A percentile compares a stretch with the other conserved stretches of the same genome.
These are phyloP conservation scores for Globisporangium cylindrosporum DNA, from an alignment of 352 stramenopile genomes.

Conservation along the genomic window DNA sequence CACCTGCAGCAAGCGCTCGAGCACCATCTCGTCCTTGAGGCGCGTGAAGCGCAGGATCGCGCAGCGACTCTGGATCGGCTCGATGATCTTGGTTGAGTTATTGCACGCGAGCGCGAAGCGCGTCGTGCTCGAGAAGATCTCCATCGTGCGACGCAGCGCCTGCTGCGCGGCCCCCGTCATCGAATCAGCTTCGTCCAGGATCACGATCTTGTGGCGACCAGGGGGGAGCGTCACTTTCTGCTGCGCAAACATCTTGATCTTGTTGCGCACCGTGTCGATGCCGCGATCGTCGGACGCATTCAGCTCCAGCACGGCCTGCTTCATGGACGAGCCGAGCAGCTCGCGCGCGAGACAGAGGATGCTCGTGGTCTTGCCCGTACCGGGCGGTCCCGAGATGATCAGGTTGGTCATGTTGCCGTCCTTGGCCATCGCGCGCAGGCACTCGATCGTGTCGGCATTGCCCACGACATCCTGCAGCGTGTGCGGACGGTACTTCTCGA, in stretches of 20 bases:
- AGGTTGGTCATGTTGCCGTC: slow-evolving; percentile 99
- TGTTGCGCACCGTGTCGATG: slow-evolving; percentile 91
- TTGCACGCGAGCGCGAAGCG: slow-evolving; percentile 99
- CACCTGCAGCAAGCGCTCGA: slow-evolving; percentile 92
- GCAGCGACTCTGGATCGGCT: slow-evolving; percentile 98
- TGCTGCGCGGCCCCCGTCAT: slow-evolving; percentile 99
- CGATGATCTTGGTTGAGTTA: slow-evolving; percentile 99
- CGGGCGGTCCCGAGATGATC: slow-evolving; percentile 94
- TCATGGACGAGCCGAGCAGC: slow-evolving; percentile 78
- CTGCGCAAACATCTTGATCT: slow-evolving; percentile 99
- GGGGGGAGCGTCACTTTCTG: slow-evolving; percentile 95
- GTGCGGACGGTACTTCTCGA: slow-evolving; percentile 98
- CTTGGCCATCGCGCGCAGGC: slow-evolving; percentile 93
- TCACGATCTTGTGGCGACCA: slow-evolving; percentile 97
- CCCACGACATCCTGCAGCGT: slow-evolving; percentile 95
- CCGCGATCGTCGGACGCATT: slow-evolving; percentile 97
- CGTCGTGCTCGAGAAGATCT: slow-evolving; percentile 98
- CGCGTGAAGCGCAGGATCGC: slow-evolving; percentile 97
- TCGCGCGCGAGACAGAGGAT: slow-evolving; percentile 90
- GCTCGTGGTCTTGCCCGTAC: slow-evolving; percentile 93
- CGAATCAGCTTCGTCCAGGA: slow-evolving; percentile 98
- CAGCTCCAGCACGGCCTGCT: slow-evolving; percentile 95
- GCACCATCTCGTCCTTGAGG: slow-evolving; percentile 95
- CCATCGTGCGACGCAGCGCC: slow-evolving; percentile 97
- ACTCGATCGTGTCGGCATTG: slow-evolving; percentile 96